These are phyloP conservation scores for Posidonia oceanica DNA, from an alignment of 116 monocot genomes.

Conservation along the genomic window DNA sequence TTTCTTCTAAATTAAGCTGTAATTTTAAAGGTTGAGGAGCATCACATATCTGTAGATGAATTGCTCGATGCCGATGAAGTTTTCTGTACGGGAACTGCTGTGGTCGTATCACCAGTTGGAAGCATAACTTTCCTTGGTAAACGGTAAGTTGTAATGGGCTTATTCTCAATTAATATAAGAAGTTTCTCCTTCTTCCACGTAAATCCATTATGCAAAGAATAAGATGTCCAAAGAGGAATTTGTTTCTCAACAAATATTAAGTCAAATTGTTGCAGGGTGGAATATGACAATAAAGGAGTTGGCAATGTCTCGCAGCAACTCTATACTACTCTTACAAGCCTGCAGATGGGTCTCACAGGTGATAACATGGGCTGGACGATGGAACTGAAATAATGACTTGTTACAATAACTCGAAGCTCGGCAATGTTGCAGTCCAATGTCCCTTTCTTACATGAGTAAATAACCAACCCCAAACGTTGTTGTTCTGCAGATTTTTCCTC, in stretches of 20 bases:
- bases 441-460: neutral
- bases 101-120: slow-evolving; percentile 85
- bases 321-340: slow-evolving; percentile 50
- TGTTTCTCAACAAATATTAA: neutral
- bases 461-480: neutral
- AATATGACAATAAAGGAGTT: slow-evolving; percentile 43
- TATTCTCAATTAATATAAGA: too few relatives aligned
- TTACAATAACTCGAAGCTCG: neutral
- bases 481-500: neutral
- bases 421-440: neutral
- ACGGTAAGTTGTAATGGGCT: slow-evolving; percentile 24
- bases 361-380: slow-evolving; percentile 88
- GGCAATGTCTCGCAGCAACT: slow-evolving; percentile 70
- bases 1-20: neutral
- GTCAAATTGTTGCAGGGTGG: slow-evolving; percentile 36
- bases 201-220: too few relatives aligned
- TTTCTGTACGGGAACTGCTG: slow-evolving; percentile 96
- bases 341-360: slow-evolving; percentile 76
- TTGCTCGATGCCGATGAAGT: slow-evolving; percentile 91
- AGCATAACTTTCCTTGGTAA: slow-evolving; percentile 64
- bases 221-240: neutral
- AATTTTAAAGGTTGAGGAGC: slow-evolving; percentile 57
- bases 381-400: slow-evolving; percentile 21
- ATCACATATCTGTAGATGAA: slow-evolving; percentile 63
- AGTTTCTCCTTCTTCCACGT: too few relatives aligned